Base-by-base conservation (phyloP, 176 grass and related monocot genomes). In the Musa itinerans region DNA sequence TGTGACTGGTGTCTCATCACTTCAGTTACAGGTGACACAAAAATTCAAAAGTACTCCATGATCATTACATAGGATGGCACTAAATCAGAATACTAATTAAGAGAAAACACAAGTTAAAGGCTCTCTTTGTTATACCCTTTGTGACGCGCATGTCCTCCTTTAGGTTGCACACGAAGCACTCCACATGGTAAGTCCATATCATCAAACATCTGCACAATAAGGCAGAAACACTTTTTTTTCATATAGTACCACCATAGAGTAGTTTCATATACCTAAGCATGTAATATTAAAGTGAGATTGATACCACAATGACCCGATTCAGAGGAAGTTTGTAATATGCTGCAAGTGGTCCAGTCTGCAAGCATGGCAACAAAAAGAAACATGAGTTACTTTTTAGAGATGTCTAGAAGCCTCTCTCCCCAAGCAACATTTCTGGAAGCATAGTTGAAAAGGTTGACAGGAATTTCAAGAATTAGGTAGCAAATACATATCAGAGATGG, bases 241-340 rank as follows among this genome's bases (percentile, higher is more conserved):
- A 57, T 56, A 53, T 73, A 74, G 10, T 82, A 3, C n/a, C 15
- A 63, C 11, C 7, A 17, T 21, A 62, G 10, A 19, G 15, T 53
- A 14, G 12, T 19, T 8, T 15, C 20, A 19, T 62, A 2, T 79
- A 63, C 73, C n/a, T 9, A 65, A 77, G 56, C 15, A 78, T 53
- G 71, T 43, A 76, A 84, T 22, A 54, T 54, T 62, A 69, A 83
- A 48, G 1, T 73, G 82, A 83, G 8, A 20, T 12, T 49, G 3
- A 23, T 88, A 96, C 89, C 87, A 90, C 89, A 64, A 96, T 69
- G 57, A 92, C 81, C 27, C 86, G 85, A 55, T 90, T 85, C 57
- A 97, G 85, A 29, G 90, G 90, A 54, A 97, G 63, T 73, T 92
- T 90, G 82, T 92, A 97, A 74, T 97, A 92, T 59, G 93, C 85